Evolutionary conservation across 345 rosid species (phyloP), one percentile per base, ranked within the genome.

Genomic region (Brassica juncea): DNA sequence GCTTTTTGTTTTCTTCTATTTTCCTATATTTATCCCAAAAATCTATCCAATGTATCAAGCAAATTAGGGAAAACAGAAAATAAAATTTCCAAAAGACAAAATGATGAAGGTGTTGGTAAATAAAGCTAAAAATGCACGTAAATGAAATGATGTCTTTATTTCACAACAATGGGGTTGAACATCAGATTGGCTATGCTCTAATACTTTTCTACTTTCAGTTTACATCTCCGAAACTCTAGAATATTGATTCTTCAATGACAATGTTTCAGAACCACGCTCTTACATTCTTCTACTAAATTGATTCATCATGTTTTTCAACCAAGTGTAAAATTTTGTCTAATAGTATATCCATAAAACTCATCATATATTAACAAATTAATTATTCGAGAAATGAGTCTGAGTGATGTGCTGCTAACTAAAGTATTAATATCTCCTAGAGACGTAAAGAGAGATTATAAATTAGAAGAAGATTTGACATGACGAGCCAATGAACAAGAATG

Each of bases 401-500:
- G 37, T 34, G 8, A 34, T 34, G 37, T 34, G 37, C 7, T 34
- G 37, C 37, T 34, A 32, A 34, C 37, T 34, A 34, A 34, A 5
- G 35, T 32, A 34, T 34, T 34, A 34, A 34, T 34, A 34, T 34
- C 37, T 52, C 30, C 2, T 16, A 21, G 63, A 55, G 25, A 66
- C 23, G 32, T n/a, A 74, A 52, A 31, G 0, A 39, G n/a, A 61
- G 23, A 62, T 39, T 39, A 39, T 9, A 39, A 39, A 39, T 39
- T 35, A 66, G 44, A 39, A 63, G 64, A 67, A 66, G 78, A 79
- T 73, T 73, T 79, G 82, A 79, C 82, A 68, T 12, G 82, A 74
- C 78, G 78, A 73, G 67, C 69, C 73, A 66, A 79, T 73, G 55
- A 78, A 68, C 65, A 68, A 73, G 82, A 79, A 79, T 79, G 82